These are phyloP conservation scores for Cardamine resedifolia DNA, from an alignment of 345 rosid species.

Conservation along the genomic window DNA sequence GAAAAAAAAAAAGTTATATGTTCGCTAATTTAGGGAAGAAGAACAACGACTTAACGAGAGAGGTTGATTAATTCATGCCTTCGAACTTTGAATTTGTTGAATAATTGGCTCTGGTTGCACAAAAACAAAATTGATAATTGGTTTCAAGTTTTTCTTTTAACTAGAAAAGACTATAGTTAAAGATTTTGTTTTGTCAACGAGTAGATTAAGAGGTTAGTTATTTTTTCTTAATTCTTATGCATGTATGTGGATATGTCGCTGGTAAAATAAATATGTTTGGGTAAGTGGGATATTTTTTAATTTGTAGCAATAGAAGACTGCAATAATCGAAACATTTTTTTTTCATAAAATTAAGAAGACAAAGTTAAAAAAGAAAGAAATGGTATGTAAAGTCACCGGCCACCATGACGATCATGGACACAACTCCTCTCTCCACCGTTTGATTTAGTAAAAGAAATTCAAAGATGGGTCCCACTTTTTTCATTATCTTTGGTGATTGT, in stretches of 20 bases:
- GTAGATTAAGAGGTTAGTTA: neutral
- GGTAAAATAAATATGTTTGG: neutral
- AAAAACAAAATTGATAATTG: neutral
- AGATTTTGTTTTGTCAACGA: conserved; percentile 20
- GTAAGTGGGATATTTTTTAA: neutral
- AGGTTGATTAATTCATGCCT: neutral
- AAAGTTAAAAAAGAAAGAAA: conserved; percentile 17
- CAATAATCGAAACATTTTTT: neutral
- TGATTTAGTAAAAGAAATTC: conserved; percentile 32
- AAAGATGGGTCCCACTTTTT: conserved; percentile 39
- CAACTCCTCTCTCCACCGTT: conserved; percentile 39
- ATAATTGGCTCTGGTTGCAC: neutral
- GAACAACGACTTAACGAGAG: neutral
- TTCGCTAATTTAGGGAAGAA: neutral
- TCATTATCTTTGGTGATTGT: conserved; percentile 4
- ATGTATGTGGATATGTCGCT: conserved; percentile 3
- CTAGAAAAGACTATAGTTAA: neutral
- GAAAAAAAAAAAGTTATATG: too few relatives aligned
- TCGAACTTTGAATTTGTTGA: neutral
- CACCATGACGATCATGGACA: conserved; percentile 47
- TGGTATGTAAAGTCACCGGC: conserved; percentile 41
- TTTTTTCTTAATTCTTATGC: neutral
- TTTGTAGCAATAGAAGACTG: neutral
- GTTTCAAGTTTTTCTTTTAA: neutral
- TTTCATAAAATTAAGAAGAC: neutral